These are phyloP conservation scores for Phaseolus coccineus DNA, from an alignment of 331 rosid species.

Conservation along the genomic window DNA sequence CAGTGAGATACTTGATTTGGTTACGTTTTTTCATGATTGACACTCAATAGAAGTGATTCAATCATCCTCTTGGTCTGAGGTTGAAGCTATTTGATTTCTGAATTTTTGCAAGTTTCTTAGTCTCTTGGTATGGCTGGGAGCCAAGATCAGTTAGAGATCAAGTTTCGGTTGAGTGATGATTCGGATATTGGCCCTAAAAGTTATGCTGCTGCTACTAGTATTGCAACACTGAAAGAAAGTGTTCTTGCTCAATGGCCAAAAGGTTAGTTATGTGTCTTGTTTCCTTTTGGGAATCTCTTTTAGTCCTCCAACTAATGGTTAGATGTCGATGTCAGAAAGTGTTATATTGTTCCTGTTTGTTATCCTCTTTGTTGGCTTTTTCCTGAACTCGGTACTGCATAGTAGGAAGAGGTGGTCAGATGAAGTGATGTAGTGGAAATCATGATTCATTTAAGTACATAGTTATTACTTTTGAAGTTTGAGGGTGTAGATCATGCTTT, in stretches of 20 bases:
- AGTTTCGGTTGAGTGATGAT: constrained; percentile 84
- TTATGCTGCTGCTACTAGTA: constrained; percentile 85
- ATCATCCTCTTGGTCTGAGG: constrained; percentile 41
- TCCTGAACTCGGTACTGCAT: background rate
- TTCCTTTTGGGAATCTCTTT: constrained; percentile 20
- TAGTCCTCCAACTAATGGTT: background rate
- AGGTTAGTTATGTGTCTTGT: constrained; percentile 58
- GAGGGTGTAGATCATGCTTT: constrained; percentile 16
- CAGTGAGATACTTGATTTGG: constrained; percentile 38
- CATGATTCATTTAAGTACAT: background rate
- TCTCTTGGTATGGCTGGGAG: constrained; percentile 74
- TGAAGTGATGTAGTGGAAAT: background rate
- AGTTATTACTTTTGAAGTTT: constrained; percentile 8
- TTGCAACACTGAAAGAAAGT: constrained; percentile 85
- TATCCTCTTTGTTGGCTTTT: background rate
- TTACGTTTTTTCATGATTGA: constrained; percentile 11
- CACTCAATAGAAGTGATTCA: constrained; percentile 44
- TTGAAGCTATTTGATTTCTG: constrained; percentile 42
- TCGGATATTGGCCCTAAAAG: constrained; percentile 92
- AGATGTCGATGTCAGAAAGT: constrained; percentile 43
- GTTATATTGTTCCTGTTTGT: constrained; percentile 35
- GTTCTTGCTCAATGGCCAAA: constrained; percentile 97
- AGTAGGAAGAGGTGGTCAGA: background rate
- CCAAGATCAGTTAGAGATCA: constrained; percentile 92
- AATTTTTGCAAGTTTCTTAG: constrained; percentile 31